phyloP scores from a whole-genome alignment of 2,329 filamentous ascomycete genomes.

The Mariannaea sp. region DNA sequence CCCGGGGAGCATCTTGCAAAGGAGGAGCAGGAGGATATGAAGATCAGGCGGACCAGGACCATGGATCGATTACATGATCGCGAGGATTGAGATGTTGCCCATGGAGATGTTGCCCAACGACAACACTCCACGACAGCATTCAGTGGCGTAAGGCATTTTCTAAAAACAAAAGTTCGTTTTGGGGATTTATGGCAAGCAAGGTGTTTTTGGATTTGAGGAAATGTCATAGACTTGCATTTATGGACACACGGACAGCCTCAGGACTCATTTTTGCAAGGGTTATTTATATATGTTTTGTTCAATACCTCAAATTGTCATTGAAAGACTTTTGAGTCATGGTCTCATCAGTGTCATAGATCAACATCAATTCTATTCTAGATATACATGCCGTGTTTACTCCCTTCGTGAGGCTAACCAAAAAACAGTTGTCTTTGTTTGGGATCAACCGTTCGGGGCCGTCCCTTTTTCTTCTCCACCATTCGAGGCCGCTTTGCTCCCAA shows the following conservation, averaged over 20 bases:
- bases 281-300: too few relatives aligned
- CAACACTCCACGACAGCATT: neutral
- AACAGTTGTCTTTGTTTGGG: conserved; percentile 58
- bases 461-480: conserved; percentile 46
- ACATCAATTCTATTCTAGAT: too few relatives aligned
- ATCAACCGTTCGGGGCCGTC: conserved; percentile 43
- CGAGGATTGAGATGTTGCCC: conserved; percentile 20
- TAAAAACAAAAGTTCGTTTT: too few relatives aligned
- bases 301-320: too few relatives aligned
- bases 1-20: conserved; percentile 41
- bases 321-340: too few relatives aligned
- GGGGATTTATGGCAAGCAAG: too few relatives aligned
- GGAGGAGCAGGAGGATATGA: conserved; percentile 41
- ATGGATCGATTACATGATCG: conserved; percentile 35
- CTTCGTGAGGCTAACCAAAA: conserved; percentile 48
- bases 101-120: too few relatives aligned
- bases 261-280: too few relatives aligned
- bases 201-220: conserved; percentile 2
- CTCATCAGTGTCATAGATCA: too few relatives aligned
- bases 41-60: conserved; percentile 37
- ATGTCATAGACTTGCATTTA: neutral
- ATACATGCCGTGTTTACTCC: too few relatives aligned
- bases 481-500: conserved; percentile 47
- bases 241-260: too few relatives aligned
- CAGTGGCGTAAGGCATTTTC: too few relatives aligned